phyloP scores from a whole-genome alignment of 352 stramenopile genomes.

The Phytophthora constricta region DNA sequence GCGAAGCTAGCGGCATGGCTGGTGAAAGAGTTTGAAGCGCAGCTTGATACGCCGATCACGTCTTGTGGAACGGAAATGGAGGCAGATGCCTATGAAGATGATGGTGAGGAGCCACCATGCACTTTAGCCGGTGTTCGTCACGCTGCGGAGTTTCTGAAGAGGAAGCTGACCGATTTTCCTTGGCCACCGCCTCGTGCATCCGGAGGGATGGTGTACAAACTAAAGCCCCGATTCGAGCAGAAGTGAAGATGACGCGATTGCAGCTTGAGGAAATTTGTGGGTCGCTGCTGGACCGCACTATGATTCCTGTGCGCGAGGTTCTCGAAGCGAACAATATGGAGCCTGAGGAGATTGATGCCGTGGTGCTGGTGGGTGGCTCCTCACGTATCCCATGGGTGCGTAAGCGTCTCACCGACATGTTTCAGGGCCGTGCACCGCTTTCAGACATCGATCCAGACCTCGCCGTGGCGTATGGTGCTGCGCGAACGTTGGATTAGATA shows the following conservation, averaged over 20 bases:
- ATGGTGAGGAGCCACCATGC: slow-evolving; percentile 49
- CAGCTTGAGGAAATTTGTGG: slow-evolving; percentile 59
- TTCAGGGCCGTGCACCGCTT: slow-evolving; percentile 52
- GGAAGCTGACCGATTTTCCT: slow-evolving; percentile 42
- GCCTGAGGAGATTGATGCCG: slow-evolving; percentile 55
- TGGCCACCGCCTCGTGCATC: slow-evolving; percentile 45
- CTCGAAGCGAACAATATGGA: slow-evolving; percentile 66
- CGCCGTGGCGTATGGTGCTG: slow-evolving; percentile 68
- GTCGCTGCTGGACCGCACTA: slow-evolving; percentile 59
- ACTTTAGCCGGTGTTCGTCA: slow-evolving; percentile 60
- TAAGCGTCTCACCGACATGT: slow-evolving; percentile 48
- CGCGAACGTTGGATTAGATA: slow-evolving; percentile 58
- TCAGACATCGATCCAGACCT: slow-evolving; percentile 73
- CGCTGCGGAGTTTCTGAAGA: slow-evolving; percentile 63
- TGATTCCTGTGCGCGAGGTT: slow-evolving; percentile 61
- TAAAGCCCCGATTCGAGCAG: slow-evolving; percentile 14
- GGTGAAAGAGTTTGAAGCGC: slow-evolving; percentile 72
- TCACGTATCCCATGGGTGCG: slow-evolving; percentile 69
- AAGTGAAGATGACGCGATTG: slow-evolving; percentile 44
- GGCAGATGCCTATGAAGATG: slow-evolving; percentile 24
- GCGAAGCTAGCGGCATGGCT: slow-evolving; percentile 91
- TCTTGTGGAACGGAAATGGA: slow-evolving; percentile 35
- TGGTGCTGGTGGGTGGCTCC: slow-evolving; percentile 65
- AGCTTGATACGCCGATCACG: slow-evolving; percentile 40
- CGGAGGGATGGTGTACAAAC: slow-evolving; percentile 14